phyloP scores from a whole-genome alignment of 2,329 filamentous ascomycete genomes.

The Penicillium sp. region DNA sequence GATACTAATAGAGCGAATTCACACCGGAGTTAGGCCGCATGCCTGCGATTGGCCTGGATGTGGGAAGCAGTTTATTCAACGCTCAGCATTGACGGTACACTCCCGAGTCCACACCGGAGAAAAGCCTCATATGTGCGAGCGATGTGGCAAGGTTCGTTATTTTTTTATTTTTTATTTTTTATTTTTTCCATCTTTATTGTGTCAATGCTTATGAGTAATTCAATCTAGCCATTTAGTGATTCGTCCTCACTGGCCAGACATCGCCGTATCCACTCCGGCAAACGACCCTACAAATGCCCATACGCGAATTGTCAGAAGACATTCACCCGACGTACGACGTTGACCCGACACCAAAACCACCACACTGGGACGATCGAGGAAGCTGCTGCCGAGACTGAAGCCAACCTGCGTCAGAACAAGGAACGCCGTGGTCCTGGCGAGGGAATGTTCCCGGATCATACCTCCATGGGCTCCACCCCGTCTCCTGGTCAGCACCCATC shows the following conservation, averaged over 20 bases:
- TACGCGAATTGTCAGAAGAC: conserved; percentile 98
- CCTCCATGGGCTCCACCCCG: conserved; percentile 62
- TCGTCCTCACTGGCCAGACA: conserved; percentile 92
- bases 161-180: no score
- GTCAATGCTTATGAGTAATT: neutral
- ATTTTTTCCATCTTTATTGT: neutral
- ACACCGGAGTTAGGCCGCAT: conserved; percentile 86
- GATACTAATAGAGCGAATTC: conserved; percentile 74
- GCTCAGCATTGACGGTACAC: conserved; percentile 92
- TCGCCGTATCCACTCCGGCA: conserved; percentile 91
- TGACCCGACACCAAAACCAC: conserved; percentile 94
- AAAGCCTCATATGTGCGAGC: conserved; percentile 97
- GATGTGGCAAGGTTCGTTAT: conserved; percentile 81
- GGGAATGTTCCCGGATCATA: conserved; percentile 45
- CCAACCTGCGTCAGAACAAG: conserved; percentile 67
- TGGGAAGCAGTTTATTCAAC: conserved; percentile 95
- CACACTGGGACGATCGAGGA: conserved; percentile 95
- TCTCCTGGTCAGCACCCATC: conserved; percentile 81
- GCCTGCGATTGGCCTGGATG: conserved; percentile 87
- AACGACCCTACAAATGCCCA: conserved; percentile 94
- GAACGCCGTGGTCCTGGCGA: conserved; percentile 39
- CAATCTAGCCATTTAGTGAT: conserved; percentile 82
- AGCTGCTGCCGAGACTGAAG: conserved; percentile 82
- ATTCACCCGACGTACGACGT: conserved; percentile 90
- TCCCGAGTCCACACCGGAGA: conserved; percentile 94